Conservation (phyloP, 2,329 filamentous ascomycete genomes). For the Tolypocladium nubicola region DNA sequence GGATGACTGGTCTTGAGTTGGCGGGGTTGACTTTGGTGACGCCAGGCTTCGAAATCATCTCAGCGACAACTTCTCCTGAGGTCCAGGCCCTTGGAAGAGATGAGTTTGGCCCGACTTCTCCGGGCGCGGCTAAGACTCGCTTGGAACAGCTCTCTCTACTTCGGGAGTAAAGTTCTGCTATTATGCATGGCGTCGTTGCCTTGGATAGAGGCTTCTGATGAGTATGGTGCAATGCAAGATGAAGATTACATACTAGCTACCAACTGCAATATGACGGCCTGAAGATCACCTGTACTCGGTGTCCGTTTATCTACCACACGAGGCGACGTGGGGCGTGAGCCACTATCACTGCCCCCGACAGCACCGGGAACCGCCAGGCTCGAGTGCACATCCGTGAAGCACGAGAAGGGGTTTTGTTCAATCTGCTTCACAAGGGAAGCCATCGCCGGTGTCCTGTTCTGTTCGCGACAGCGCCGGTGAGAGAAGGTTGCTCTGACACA, state of each 20-base stretch:
- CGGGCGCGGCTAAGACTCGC: background rate
- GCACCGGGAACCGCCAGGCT: slow-evolving; percentile 36
- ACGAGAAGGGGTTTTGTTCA: slow-evolving; percentile 35
- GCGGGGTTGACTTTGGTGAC: background rate
- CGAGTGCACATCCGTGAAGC: slow-evolving; percentile 45
- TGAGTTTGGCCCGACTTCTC: background rate
- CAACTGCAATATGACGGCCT: background rate
- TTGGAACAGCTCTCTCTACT: background rate
- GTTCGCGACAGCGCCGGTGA: slow-evolving; percentile 16
- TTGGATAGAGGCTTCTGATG: background rate
- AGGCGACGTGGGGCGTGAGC: background rate
- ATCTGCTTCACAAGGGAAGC: slow-evolving; percentile 40
- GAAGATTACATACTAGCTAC: background rate
- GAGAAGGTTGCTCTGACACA: slow-evolving; percentile 26
- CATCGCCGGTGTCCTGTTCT: slow-evolving; percentile 20
- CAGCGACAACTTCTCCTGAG: background rate
- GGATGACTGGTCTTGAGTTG: background rate
- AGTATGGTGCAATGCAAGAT: no score
- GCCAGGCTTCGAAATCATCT: background rate
- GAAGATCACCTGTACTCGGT: no score
- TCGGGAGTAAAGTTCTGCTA: background rate
- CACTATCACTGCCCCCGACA: slow-evolving; percentile 24
- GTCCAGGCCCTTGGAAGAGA: background rate
- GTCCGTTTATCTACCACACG: background rate
- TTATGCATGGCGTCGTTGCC: background rate